phyloP scores from a whole-genome alignment of 2,329 filamentous ascomycete species.

The Fusarium subglutinans region DNA sequence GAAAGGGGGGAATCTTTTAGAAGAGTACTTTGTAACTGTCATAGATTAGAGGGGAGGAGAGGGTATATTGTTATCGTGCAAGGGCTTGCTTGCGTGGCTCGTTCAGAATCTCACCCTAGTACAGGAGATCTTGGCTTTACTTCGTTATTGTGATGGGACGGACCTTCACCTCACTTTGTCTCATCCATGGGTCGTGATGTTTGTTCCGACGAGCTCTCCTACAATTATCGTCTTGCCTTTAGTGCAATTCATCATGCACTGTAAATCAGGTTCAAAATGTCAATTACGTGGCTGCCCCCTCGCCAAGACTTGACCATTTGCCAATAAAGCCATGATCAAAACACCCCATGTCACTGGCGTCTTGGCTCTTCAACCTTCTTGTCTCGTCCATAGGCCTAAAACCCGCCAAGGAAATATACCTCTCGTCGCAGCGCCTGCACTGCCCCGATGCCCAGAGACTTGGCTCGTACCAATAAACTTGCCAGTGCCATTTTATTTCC shows the following conservation, averaged over 20 bases:
- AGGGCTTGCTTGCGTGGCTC: slow-evolving; percentile 34
- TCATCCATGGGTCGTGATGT: not conserved
- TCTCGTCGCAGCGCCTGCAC: slow-evolving; percentile 26
- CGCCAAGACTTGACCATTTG: slow-evolving; percentile 26
- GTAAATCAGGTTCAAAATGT: not conserved
- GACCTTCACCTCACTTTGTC: not conserved
- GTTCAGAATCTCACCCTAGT: slow-evolving; percentile 1
- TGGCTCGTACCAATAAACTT: slow-evolving; percentile 34
- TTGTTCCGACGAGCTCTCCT: not conserved
- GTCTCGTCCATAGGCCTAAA: slow-evolving; percentile 1
- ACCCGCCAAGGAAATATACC: slow-evolving; percentile 25
- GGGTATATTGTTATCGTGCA: not conserved
- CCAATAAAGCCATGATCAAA: slow-evolving; percentile 16
- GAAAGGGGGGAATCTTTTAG: not conserved
- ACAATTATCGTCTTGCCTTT: not conserved
- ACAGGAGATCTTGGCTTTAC: slow-evolving; percentile 15
- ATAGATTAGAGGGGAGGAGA: fast-evolving
- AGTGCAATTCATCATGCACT: not conserved
- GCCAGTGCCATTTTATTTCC: not conserved
- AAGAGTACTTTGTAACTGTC: not conserved
- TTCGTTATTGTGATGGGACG: slow-evolving; percentile 15
- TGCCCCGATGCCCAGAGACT: slow-evolving; percentile 40
- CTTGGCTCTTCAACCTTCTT: slow-evolving; percentile 22
- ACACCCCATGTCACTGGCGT: slow-evolving; percentile 12
- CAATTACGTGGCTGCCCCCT: slow-evolving; percentile 30